These are phyloP conservation scores for Trichoderma breve DNA, from an alignment of 2,329 filamentous ascomycete species.

Conservation along the genomic window DNA sequence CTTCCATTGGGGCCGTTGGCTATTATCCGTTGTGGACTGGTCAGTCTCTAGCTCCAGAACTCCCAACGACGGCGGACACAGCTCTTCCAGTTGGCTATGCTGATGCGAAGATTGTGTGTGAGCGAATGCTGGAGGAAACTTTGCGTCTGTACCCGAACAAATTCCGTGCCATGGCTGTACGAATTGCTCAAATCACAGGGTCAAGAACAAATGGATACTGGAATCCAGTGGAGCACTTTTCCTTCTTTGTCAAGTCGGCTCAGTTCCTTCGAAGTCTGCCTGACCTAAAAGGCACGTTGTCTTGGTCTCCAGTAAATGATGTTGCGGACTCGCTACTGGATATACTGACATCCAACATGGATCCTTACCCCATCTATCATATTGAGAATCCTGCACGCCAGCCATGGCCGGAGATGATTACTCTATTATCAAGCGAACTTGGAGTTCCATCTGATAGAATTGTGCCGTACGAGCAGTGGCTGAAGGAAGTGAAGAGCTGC, in stretches of 20 bases:
- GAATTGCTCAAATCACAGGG: slow-evolving; percentile 54
- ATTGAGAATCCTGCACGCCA: slow-evolving; percentile 27
- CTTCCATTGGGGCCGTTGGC: slow-evolving; percentile 41
- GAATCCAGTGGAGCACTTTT: slow-evolving; percentile 53
- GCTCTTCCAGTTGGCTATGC: slow-evolving; percentile 49
- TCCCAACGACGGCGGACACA: slow-evolving; percentile 37
- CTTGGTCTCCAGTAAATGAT: slow-evolving; percentile 47
- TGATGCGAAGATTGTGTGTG: slow-evolving; percentile 52
- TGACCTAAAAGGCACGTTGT: slow-evolving; percentile 39
- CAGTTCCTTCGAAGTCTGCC: slow-evolving; percentile 46
- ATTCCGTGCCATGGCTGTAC: slow-evolving; percentile 45
- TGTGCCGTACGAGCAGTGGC: no score
- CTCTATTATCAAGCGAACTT: neutral
- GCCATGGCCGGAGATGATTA: slow-evolving; percentile 23
- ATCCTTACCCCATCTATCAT: slow-evolving; percentile 24
- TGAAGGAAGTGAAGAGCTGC: no score
- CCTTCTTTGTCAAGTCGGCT: slow-evolving; percentile 49
- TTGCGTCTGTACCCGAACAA: slow-evolving; percentile 40
- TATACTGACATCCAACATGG: slow-evolving; percentile 11
- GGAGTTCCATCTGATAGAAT: no score
- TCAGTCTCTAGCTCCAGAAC: slow-evolving; percentile 41
- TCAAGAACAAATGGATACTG: slow-evolving; percentile 49
- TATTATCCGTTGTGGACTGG: slow-evolving; percentile 28
- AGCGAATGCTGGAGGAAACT: slow-evolving; percentile 49
- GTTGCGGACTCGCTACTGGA: slow-evolving; percentile 16